A percentile compares a stretch with the other conserved stretches of the same genome.
phyloP scores from a whole-genome alignment of 2,329 filamentous ascomycete species.

The Purpureocillium takamizusanense region DNA sequence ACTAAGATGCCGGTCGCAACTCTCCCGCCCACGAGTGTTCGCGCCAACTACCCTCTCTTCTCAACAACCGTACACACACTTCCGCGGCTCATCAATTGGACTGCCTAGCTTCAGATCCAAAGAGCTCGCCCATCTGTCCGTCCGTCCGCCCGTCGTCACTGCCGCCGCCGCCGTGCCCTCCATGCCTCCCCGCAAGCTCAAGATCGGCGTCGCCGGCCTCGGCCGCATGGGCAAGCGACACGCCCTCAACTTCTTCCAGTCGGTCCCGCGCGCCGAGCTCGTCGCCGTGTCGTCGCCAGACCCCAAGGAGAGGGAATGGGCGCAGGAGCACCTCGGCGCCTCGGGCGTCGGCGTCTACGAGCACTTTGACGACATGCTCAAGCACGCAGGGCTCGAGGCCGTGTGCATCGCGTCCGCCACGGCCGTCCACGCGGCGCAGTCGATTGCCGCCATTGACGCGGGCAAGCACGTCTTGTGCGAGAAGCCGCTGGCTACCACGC shows the following conservation, averaged over 20 bases:
- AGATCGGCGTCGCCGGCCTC: constrained; percentile 38
- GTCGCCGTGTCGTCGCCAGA: constrained; percentile 40
- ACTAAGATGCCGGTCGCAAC: no score
- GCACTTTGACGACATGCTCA: constrained; percentile 37
- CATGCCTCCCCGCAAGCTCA: constrained; percentile 21
- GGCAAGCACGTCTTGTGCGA: constrained; percentile 50
- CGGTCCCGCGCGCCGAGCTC: constrained; percentile 35
- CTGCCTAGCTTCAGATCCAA: no score
- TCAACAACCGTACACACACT: no score
- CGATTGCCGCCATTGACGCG: constrained; percentile 43
- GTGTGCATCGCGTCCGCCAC: constrained; percentile 32
- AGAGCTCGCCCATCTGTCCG: no score
- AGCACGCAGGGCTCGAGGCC: constrained; percentile 25
- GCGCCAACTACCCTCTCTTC: no score
- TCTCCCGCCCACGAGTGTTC: no score
- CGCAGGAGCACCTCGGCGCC: constrained; percentile 29
- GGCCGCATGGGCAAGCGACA: constrained; percentile 45
- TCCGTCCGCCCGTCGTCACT: no score
- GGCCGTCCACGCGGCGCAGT: constrained; percentile 47
- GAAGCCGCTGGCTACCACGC: constrained; percentile 48
- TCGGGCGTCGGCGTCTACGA: constrained; percentile 34
- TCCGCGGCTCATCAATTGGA: no score
- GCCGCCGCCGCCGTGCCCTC: neutral
- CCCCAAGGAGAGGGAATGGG: constrained; percentile 33
- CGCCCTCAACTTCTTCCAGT: constrained; percentile 36